Evolutionary conservation across 2,329 filamentous ascomycete species (phyloP).

Genomic region (Diaporthe helianthi): DNA sequence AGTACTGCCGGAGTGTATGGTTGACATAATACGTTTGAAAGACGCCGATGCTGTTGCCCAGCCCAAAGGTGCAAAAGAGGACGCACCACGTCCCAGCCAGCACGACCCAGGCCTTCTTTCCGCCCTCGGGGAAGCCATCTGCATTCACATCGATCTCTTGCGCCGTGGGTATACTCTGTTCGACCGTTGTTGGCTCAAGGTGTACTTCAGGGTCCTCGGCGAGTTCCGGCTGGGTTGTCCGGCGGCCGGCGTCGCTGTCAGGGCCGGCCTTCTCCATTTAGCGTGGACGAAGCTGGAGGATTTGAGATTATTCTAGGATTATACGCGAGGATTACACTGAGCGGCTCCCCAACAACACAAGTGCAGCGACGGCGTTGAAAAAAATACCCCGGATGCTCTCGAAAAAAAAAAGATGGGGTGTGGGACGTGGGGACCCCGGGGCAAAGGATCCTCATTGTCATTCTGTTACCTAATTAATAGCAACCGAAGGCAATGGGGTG

Average conservation of each 20-base stretch:
- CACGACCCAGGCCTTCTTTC: slow-evolving; percentile 47
- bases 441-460: background rate
- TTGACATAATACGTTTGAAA: slow-evolving; percentile 67
- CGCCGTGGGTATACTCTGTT: background rate
- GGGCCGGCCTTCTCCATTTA: slow-evolving; percentile 6
- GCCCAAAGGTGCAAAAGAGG: slow-evolving; percentile 51
- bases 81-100: slow-evolving; percentile 50
- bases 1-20: slow-evolving; percentile 54
- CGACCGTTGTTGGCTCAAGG: background rate
- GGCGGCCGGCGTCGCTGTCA: background rate
- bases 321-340: background rate
- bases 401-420: slow-evolving; percentile 17
- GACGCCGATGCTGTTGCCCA: slow-evolving; percentile 52
- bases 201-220: background rate
- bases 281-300: background rate
- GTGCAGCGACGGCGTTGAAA: background rate
- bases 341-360: background rate
- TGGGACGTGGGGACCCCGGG: slow-evolving; percentile 5
- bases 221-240: background rate
- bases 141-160: slow-evolving; percentile 1
- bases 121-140: slow-evolving; percentile 40
- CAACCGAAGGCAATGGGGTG: background rate
- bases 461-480: slow-evolving; percentile 20
- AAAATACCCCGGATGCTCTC: slow-evolving; percentile 7
- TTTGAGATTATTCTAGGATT: background rate